Conservation (phyloP, 106 monocot genomes). For the Allium fistulosum region DNA sequence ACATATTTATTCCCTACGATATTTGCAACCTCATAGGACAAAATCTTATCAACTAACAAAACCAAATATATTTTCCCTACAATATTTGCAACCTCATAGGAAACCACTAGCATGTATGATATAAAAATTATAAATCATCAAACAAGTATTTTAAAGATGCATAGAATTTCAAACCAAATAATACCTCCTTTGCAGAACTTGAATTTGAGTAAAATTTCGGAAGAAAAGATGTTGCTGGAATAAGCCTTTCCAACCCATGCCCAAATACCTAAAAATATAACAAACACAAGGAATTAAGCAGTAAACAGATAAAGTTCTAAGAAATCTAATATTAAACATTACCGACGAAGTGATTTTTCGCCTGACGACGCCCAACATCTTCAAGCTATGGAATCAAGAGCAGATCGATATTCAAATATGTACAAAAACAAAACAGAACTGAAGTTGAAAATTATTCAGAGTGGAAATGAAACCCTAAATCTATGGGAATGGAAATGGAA, state of each 20-base stretch:
- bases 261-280: not conserved
- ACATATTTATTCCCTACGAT: not conserved
- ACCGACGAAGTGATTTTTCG: not conserved
- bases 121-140: not conserved
- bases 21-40: not conserved
- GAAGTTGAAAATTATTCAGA: not conserved
- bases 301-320: not conserved
- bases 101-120: not conserved
- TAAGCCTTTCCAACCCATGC: not conserved
- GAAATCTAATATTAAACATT: not conserved
- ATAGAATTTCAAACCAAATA: not conserved
- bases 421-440: not conserved
- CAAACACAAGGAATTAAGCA: not conserved
- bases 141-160: not conserved
- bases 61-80: not conserved
- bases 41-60: not conserved
- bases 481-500: too few relatives aligned
- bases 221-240: not conserved
- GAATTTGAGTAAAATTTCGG: slow-evolving; percentile 5
- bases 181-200: slow-evolving; percentile 1
- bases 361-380: slow-evolving; percentile 4
- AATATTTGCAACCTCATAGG: not conserved
- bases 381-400: not conserved
- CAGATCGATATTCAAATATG: not conserved
- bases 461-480: not conserved